Percentiles rank a stretch among this genome's conserved stretches.
Evolutionary conservation across 352 stramenopile species (phyloP).

Genomic region (Globisporangium barbulae): DNA sequence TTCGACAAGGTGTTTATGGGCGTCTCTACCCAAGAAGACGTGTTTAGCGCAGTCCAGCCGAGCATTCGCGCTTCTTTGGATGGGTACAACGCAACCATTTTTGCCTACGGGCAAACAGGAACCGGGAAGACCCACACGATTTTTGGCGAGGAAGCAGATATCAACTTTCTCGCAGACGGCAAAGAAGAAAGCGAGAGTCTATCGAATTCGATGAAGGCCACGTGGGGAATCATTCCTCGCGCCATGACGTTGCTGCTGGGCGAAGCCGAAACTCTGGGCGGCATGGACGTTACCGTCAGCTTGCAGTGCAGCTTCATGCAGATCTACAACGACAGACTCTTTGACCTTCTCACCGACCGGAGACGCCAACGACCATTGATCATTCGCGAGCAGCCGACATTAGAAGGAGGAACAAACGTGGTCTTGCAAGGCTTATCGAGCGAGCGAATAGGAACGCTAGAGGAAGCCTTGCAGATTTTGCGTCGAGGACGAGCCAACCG

Average conservation of each 20-base stretch:
- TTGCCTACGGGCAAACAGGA: slow-evolving; percentile 90
- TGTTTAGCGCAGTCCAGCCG: slow-evolving; percentile 70
- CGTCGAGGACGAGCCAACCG: slow-evolving; percentile 49
- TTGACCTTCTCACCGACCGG: slow-evolving; percentile 84
- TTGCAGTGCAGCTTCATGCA: slow-evolving; percentile 89
- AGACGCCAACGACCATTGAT: slow-evolving; percentile 65
- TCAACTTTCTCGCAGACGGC: background rate
- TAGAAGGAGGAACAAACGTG: slow-evolving; percentile 53
- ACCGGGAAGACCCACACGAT: slow-evolving; percentile 93
- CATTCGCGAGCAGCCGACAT: slow-evolving; percentile 55
- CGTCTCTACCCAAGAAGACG: slow-evolving; percentile 59
- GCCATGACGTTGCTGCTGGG: slow-evolving; percentile 70
- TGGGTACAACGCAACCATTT: slow-evolving; percentile 90
- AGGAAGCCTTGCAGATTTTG: slow-evolving; percentile 55
- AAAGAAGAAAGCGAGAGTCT: slow-evolving; percentile 3
- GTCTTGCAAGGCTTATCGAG: slow-evolving; percentile 59
- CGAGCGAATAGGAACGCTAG: slow-evolving; percentile 34
- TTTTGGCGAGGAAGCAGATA: slow-evolving; percentile 57
- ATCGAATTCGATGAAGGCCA: slow-evolving; percentile 6
- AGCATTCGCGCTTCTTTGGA: slow-evolving; percentile 66
- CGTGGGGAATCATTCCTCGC: slow-evolving; percentile 80
- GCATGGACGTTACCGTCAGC: slow-evolving; percentile 26
- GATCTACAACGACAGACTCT: slow-evolving; percentile 94
- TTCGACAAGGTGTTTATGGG: slow-evolving; percentile 78
- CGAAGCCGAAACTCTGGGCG: slow-evolving; percentile 11